Evolutionary conservation across 1,284 basidiomycete genomes (phyloP).

Genomic region (Prillingera fragicola): DNA sequence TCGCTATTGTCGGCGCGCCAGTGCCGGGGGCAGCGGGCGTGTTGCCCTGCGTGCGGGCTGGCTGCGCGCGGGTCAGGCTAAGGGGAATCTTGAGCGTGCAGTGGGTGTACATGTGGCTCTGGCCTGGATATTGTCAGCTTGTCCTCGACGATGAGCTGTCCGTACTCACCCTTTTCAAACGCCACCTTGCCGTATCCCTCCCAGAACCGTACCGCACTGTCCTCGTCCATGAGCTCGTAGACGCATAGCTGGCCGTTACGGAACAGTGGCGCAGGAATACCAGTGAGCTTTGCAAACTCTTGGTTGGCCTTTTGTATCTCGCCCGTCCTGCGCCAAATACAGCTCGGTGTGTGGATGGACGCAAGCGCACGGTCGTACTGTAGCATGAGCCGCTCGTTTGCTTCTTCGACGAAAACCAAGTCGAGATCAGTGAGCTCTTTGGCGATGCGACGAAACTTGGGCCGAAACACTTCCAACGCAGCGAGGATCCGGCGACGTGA

Average conservation of each 20-base stretch:
- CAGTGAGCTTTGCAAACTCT: constrained; percentile 53
- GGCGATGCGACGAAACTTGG: constrained; percentile 88
- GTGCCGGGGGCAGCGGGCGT: constrained; percentile 17
- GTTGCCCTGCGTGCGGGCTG: constrained; percentile 20
- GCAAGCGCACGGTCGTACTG: constrained; percentile 96
- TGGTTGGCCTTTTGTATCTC: constrained; percentile 98
- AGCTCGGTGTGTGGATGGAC: constrained; percentile 93
- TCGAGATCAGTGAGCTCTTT: constrained; percentile 89
- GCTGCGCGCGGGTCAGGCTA: constrained; percentile 41
- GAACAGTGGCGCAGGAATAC: constrained; percentile 33
- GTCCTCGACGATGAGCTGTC: neutral
- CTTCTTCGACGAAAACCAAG: constrained; percentile 95
- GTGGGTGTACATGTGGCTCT: constrained; percentile 75
- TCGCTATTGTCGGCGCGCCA: constrained; percentile 8
- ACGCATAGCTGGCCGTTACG: constrained; percentile 77
- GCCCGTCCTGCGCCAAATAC: constrained; percentile 92
- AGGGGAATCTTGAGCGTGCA: constrained; percentile 75
- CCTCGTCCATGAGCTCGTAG: constrained; percentile 95
- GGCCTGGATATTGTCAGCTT: constrained; percentile 20
- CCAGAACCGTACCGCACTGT: constrained; percentile 95
- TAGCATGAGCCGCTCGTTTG: constrained; percentile 87
- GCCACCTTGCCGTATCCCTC: constrained; percentile 83
- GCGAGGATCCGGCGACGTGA: constrained; percentile 74
- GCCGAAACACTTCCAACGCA: constrained; percentile 73
- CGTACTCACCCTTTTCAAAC: constrained; percentile 61